phyloP scores from a whole-genome alignment of 2,329 filamentous ascomycete genomes.

The Phaeosphaeria sp. region DNA sequence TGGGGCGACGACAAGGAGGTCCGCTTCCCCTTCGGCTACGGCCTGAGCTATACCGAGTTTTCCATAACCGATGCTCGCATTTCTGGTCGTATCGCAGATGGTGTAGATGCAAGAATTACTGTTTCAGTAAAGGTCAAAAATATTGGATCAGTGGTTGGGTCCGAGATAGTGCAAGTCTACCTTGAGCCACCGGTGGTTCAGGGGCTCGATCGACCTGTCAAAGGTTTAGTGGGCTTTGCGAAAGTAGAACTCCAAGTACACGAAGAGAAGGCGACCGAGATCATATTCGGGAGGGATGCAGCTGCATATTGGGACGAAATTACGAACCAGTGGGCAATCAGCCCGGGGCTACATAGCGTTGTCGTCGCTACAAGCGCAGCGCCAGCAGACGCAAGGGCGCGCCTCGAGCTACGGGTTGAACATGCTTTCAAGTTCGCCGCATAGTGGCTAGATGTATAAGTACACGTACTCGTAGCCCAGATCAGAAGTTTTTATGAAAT shows the following conservation, averaged over 20 bases:
- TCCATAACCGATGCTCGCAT: conserved; percentile 47
- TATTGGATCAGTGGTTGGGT: conserved; percentile 57
- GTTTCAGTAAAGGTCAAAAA: conserved; percentile 66
- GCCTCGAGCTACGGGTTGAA: neutral
- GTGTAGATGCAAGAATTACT: conserved; percentile 57
- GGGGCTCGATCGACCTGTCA: conserved; percentile 66
- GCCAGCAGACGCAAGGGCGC: conserved; percentile 17
- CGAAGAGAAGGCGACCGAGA: conserved; percentile 61
- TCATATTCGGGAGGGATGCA: conserved; percentile 67
- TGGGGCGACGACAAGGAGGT: conserved; percentile 59
- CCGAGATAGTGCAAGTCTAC: conserved; percentile 72
- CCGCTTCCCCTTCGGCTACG: conserved; percentile 69
- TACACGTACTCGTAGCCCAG: conserved; percentile 18
- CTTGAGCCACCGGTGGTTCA: conserved; percentile 60
- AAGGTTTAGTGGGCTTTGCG: conserved; percentile 64
- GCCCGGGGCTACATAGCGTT: conserved; percentile 70
- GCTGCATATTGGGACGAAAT: conserved; percentile 75
- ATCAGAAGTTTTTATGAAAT: neutral
- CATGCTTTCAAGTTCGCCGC: neutral
- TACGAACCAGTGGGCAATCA: conserved; percentile 68
- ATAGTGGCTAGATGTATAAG: neutral
- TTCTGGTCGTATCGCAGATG: conserved; percentile 51
- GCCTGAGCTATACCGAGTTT: conserved; percentile 67
- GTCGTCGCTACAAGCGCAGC: conserved; percentile 53
- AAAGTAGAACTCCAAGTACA: conserved; percentile 66